Evolutionary conservation across 2,329 filamentous ascomycete genomes (phyloP).

Genomic region (Fusarium metavorans): DNA sequence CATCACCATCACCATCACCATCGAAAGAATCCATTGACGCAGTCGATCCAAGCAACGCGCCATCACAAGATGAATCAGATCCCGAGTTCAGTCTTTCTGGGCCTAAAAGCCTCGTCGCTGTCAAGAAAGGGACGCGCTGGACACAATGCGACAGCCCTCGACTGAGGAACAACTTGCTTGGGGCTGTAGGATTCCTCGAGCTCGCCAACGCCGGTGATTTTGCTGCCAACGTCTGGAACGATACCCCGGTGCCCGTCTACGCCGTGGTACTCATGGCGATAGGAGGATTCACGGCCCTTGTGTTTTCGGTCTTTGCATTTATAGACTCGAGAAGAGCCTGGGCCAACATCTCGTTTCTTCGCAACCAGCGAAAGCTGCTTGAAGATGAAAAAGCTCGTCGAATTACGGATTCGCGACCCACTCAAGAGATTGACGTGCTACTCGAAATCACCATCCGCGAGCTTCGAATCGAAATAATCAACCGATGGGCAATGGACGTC

Average conservation of each 20-base stretch:
- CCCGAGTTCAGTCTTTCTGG: constrained; percentile 15
- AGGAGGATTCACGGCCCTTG: constrained; percentile 60
- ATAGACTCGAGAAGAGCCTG: constrained; percentile 58
- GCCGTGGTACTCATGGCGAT: constrained; percentile 65
- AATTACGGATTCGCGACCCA: constrained; percentile 2
- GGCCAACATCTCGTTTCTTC: constrained; percentile 60
- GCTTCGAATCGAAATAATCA: constrained; percentile 62
- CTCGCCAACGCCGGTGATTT: constrained; percentile 68
- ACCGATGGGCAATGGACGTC: constrained; percentile 63
- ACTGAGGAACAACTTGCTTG: constrained; percentile 47
- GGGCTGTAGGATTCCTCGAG: constrained; percentile 63
- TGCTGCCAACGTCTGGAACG: constrained; percentile 69
- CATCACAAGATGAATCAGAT: not conserved
- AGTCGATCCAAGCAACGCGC: not conserved
- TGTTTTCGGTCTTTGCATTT: constrained; percentile 59
- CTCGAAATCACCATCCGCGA: constrained; percentile 62
- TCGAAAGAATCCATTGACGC: not conserved
- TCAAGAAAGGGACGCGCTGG: constrained; percentile 17
- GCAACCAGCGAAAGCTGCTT: constrained; percentile 54
- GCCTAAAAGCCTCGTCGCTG: constrained; percentile 24
- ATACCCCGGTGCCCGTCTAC: constrained; percentile 60
- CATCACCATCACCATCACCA: no score
- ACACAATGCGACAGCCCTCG: constrained; percentile 28
- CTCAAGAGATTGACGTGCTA: constrained; percentile 49
- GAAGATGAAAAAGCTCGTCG: constrained; percentile 31